These are phyloP conservation scores for Warburgia ugandensis DNA, from an alignment of 164 flowering plant genomes.

Conservation along the genomic window DNA sequence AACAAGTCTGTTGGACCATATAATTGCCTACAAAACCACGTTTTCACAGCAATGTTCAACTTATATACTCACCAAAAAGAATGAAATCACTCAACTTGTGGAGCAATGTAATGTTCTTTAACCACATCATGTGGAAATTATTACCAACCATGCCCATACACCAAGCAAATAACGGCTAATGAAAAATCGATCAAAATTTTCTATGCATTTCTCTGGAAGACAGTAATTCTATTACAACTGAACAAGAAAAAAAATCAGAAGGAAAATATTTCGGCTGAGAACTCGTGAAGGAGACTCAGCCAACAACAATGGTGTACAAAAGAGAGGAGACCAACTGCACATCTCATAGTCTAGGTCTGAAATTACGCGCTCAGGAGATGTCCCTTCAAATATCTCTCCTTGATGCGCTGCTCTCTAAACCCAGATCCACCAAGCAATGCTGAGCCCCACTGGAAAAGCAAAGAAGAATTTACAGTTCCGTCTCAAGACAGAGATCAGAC, in stretches of 20 bases:
- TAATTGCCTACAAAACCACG: too few relatives aligned
- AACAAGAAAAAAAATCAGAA: background rate
- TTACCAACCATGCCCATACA: too few relatives aligned
- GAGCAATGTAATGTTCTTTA: too few relatives aligned
- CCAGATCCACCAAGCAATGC: background rate
- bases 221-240: background rate
- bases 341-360: background rate
- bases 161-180: background rate
- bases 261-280: background rate
- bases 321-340: background rate
- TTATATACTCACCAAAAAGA: too few relatives aligned
- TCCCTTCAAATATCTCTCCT: background rate
- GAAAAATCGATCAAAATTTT: background rate
- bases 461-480: slow-evolving; percentile 15
- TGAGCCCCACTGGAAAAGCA: slow-evolving; percentile 4
- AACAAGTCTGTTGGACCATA: too few relatives aligned
- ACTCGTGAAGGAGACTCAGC: background rate
- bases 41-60: too few relatives aligned
- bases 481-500: slow-evolving; percentile 5
- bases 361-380: too few relatives aligned
- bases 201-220: slow-evolving; percentile 1
- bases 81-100: too few relatives aligned
- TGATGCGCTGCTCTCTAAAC: background rate
- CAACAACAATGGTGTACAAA: background rate
- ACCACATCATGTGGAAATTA: too few relatives aligned